These are phyloP conservation scores for Talaromyces sp. DNA, from an alignment of 2,329 filamentous ascomycete genomes.

Conservation along the genomic window DNA sequence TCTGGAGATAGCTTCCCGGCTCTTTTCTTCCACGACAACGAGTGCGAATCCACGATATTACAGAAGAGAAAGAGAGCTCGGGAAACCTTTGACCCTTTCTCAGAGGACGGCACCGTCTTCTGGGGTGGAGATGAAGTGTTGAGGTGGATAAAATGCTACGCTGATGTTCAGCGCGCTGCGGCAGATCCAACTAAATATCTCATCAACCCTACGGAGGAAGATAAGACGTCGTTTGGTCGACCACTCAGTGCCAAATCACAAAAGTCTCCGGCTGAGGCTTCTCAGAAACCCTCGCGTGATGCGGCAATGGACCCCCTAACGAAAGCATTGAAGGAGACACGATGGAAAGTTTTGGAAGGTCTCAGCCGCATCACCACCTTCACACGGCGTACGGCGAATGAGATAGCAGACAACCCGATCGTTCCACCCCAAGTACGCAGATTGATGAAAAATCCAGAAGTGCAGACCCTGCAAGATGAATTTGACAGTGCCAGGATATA, in stretches of 20 bases:
- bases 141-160: constrained; percentile 81
- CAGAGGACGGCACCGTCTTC: constrained; percentile 74
- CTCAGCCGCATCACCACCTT: constrained; percentile 97
- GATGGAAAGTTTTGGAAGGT: constrained; percentile 95
- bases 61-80: constrained; percentile 82
- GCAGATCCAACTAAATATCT: constrained; percentile 90
- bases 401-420: constrained; percentile 85
- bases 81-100: constrained; percentile 88
- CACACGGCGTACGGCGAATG: constrained; percentile 84
- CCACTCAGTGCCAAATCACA: constrained; percentile 42
- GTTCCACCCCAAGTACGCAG: constrained; percentile 82
- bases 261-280: constrained; percentile 30
- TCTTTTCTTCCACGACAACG: constrained; percentile 94
- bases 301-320: constrained; percentile 87
- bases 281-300: constrained; percentile 45
- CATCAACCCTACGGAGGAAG: constrained; percentile 80
- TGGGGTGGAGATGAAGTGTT: constrained; percentile 97
- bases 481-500: constrained; percentile 96
- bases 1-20: constrained; percentile 91
- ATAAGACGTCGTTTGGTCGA: constrained; percentile 71
- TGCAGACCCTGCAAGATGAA: constrained; percentile 92
- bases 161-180: constrained; percentile 73
- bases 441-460: constrained; percentile 83
- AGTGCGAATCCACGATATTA: constrained; percentile 91
- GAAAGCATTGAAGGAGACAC: constrained; percentile 88